phyloP scores from a whole-genome alignment of 257 asterid species.

The Solanum raphanifolium region DNA sequence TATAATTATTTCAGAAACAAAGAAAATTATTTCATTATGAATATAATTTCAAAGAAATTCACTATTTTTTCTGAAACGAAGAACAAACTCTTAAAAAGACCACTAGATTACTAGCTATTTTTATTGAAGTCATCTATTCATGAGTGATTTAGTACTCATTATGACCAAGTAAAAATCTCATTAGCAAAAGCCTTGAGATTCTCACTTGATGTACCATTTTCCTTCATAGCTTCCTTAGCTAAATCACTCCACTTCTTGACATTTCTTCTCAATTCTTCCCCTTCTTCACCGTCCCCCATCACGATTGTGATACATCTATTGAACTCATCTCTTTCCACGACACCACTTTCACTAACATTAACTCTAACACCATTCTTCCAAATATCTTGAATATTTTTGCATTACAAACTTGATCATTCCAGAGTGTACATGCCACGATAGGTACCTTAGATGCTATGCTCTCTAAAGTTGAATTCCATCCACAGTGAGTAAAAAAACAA shows the following conservation, averaged over 20 bases:
- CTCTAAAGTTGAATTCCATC: conserved; percentile 45
- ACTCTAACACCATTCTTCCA: conserved; percentile 8
- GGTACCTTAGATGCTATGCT: conserved; percentile 33
- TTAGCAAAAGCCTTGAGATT: no score
- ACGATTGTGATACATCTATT: conserved; percentile 19
- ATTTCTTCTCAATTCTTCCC: neutral
- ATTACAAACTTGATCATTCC: conserved; percentile 36
- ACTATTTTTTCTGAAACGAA: no score
- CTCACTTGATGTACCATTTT: no score
- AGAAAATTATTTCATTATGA: neutral
- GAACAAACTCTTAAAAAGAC: no score
- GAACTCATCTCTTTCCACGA: conserved; percentile 14
- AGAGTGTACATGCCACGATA: conserved; percentile 23
- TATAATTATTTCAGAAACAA: no score
- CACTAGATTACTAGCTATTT: neutral
- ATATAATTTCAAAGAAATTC: neutral
- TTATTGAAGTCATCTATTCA: no score
- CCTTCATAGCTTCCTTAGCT: no score
- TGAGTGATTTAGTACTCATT: no score
- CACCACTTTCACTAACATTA: neutral
- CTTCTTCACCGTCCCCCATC: conserved; percentile 13
- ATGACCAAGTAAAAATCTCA: no score
- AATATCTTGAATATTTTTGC: conserved; percentile 32
- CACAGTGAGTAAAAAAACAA: conserved; percentile 22
- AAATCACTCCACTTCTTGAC: no score